phyloP scores from a whole-genome alignment of 108 stramenopile species.

The Nitzschia sp. region DNA sequence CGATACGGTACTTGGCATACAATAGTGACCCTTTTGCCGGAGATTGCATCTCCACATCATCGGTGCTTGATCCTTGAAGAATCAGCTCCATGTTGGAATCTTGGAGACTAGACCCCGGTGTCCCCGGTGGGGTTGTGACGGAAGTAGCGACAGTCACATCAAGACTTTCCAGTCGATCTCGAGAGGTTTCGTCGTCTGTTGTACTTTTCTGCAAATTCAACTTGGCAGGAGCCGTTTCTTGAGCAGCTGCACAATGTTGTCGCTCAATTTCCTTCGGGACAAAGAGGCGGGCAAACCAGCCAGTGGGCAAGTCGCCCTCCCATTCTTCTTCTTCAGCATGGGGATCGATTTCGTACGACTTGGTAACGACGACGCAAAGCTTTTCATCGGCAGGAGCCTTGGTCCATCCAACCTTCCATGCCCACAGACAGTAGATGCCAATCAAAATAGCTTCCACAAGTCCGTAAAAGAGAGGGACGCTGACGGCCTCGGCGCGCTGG shows the following conservation, averaged over 20 bases:
- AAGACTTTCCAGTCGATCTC: conserved; percentile 26
- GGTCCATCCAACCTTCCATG: conserved; percentile 81
- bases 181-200: background rate
- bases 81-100: conserved; percentile 1
- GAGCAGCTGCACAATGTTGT: background rate
- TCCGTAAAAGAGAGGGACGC: conserved; percentile 83
- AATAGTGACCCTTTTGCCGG: background rate
- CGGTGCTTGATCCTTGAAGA: background rate
- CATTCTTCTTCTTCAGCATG: conserved; percentile 23
- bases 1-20: conserved; percentile 3
- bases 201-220: background rate
- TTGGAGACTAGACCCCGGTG: conserved; percentile 6
- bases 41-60: background rate
- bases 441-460: conserved; percentile 68
- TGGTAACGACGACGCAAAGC: conserved; percentile 53
- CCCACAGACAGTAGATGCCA: conserved; percentile 64
- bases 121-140: conserved; percentile 20
- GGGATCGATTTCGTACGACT: conserved; percentile 56
- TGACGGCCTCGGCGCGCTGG: conserved; percentile 67
- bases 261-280: conserved; percentile 22
- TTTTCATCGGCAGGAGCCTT: conserved; percentile 76
- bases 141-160: conserved; percentile 31
- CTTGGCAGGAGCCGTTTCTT: conserved; percentile 15
- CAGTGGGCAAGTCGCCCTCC: conserved; percentile 9
- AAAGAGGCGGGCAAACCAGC: conserved; percentile 27